These are phyloP conservation scores for Emmonsia crescens DNA, from an alignment of 2,329 filamentous ascomycete species.

Conservation along the genomic window DNA sequence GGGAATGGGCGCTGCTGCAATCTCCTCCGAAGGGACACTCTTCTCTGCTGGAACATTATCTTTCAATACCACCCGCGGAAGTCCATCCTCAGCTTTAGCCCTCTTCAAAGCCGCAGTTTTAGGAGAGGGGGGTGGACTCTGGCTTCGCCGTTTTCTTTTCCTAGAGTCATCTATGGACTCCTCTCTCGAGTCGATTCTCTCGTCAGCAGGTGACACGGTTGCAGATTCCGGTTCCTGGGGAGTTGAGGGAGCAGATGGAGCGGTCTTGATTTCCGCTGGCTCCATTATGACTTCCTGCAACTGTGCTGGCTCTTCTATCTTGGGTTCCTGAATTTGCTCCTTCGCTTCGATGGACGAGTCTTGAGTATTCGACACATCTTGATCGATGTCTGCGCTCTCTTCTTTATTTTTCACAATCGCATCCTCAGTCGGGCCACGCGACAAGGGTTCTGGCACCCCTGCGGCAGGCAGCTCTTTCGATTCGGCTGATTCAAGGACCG, in stretches of 20 bases:
- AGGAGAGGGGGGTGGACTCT: slow-evolving; percentile 47
- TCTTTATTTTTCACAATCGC: not conserved
- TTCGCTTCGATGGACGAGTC: not conserved
- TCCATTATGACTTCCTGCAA: slow-evolving; percentile 6
- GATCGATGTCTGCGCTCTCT: not conserved
- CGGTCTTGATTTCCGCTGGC: not conserved
- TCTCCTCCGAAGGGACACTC: not conserved
- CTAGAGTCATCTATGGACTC: slow-evolving; percentile 42
- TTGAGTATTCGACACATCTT: too few species aligned
- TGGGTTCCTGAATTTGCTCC: not conserved
- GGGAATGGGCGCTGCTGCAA: not conserved
- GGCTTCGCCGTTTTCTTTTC: slow-evolving; percentile 58
- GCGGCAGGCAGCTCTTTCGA: not conserved
- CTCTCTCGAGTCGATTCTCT: slow-evolving; percentile 22
- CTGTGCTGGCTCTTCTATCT: not conserved
- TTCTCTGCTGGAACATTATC: slow-evolving; percentile 17
- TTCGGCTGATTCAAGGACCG: not conserved
- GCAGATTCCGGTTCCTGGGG: slow-evolving; percentile 17
- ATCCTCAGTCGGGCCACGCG: not conserved
- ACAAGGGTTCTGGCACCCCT: not conserved
- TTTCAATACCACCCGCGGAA: slow-evolving; percentile 20
- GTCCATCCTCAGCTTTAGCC: slow-evolving; percentile 33
- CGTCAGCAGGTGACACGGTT: slow-evolving; percentile 16
- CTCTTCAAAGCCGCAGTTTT: slow-evolving; percentile 48
- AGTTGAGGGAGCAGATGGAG: slow-evolving; percentile 6